A percentile compares a stretch with the other conserved stretches of the same genome.
These are phyloP conservation scores for Prunus mira DNA, from an alignment of 306 rosid genomes.

Conservation along the genomic window DNA sequence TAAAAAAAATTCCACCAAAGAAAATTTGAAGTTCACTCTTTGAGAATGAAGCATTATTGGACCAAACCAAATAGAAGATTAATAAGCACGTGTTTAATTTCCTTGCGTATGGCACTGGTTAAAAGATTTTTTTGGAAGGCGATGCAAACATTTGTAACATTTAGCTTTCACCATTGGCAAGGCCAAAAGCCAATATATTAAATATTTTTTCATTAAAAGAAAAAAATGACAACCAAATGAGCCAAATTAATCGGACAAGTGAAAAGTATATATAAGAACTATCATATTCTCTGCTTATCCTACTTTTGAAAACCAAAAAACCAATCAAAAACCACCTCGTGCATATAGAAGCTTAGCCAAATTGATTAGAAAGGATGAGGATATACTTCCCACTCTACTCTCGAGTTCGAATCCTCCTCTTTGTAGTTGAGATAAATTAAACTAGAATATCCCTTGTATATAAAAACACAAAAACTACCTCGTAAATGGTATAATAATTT, in stretches of 20 bases:
- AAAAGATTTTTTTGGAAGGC: neutral
- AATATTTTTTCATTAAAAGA: neutral
- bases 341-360: fast-evolving
- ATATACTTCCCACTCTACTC: fast-evolving
- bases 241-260: conserved; percentile 29
- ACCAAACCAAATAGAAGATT: neutral
- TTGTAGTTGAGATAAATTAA: no score
- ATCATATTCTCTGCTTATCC: conserved; percentile 2
- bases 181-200: neutral
- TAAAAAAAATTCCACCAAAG: no score
- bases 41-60: neutral
- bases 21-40: no score
- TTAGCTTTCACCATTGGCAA: neutral
- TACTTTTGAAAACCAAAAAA: neutral
- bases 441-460: no score
- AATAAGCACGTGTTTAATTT: neutral
- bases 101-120: neutral
- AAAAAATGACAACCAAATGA: neutral
- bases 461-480: neutral
- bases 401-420: fast-evolving
- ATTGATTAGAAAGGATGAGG: fast-evolving
- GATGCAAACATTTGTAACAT: neutral
- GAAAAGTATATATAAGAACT: conserved; percentile 10
- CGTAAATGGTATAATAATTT: neutral
- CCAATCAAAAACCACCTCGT: neutral